Conservation (phyloP, 2,329 filamentous ascomycete genomes). For the Magnaporthiopsis poae region DNA sequence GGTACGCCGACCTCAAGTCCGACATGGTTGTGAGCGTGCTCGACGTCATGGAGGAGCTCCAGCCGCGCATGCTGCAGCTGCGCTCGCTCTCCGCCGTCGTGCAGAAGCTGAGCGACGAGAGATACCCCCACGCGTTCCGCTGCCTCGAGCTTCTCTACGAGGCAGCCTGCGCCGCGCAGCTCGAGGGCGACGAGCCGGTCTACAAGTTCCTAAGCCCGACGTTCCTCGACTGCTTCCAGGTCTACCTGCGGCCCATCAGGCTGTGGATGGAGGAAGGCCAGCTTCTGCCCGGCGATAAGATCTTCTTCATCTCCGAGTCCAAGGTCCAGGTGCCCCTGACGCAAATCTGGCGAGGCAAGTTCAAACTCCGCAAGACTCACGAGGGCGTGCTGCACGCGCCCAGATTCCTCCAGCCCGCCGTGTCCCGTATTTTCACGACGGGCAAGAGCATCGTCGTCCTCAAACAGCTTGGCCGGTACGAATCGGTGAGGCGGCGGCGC, state of each 20-base stretch:
- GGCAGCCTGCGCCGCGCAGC: slow-evolving; percentile 57
- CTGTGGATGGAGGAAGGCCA: slow-evolving; percentile 77
- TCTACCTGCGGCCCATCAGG: slow-evolving; percentile 71
- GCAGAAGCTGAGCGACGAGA: slow-evolving; percentile 40
- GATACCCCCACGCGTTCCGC: slow-evolving; percentile 49
- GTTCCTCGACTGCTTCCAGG: slow-evolving; percentile 72
- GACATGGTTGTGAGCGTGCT: slow-evolving; percentile 58
- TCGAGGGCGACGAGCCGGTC: slow-evolving; percentile 50
- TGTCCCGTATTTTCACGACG: slow-evolving; percentile 67
- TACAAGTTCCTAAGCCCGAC: slow-evolving; percentile 57
- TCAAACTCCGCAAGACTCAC: slow-evolving; percentile 51
- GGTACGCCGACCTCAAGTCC: slow-evolving; percentile 43
- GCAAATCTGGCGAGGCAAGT: slow-evolving; percentile 69
- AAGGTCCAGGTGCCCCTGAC: slow-evolving; percentile 46
- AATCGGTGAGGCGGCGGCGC: slow-evolving; percentile 22
- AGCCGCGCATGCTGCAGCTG: slow-evolving; percentile 43
- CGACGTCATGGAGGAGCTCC: slow-evolving; percentile 48
- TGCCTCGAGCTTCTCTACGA: slow-evolving; percentile 72
- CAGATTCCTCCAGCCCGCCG: slow-evolving; percentile 60
- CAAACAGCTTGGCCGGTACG: slow-evolving; percentile 54
- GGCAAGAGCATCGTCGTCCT: slow-evolving; percentile 83
- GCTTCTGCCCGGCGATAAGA: slow-evolving; percentile 52
- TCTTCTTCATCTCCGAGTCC: slow-evolving; percentile 64
- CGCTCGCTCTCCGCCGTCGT: slow-evolving; percentile 53
- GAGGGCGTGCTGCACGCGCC: slow-evolving; percentile 59